Evolutionary conservation across 371 early-diverging fungal species (phyloP).

Genomic region (Blakeslea trispora): DNA sequence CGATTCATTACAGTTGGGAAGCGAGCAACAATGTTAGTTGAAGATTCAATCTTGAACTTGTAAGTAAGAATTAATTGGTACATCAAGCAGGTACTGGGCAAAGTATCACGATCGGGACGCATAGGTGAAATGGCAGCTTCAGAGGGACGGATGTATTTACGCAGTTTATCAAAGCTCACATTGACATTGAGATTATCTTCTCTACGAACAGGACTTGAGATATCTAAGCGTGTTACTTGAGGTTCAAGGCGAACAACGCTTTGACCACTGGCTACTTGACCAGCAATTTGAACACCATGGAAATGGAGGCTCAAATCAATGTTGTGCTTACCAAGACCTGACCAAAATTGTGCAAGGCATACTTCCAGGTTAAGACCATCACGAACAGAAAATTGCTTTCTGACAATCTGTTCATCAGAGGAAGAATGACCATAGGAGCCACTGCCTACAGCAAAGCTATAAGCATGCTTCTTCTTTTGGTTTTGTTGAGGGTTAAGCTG

Average conservation of each 20-base stretch:
- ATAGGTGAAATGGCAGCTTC: conserved; percentile 68
- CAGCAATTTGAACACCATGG: conserved; percentile 75
- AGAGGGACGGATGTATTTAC: conserved; percentile 71
- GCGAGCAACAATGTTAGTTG: conserved; percentile 55
- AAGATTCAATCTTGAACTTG: conserved; percentile 59
- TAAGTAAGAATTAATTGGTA: conserved; percentile 79
- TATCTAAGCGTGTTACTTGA: conserved; percentile 69
- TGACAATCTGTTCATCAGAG: conserved; percentile 62
- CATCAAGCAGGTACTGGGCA: conserved; percentile 68
- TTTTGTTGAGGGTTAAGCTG: conserved; percentile 79
- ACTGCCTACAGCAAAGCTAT: conserved; percentile 59
- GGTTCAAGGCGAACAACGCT: conserved; percentile 47
- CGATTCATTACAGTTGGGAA: conserved; percentile 69
- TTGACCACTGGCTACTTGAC: conserved; percentile 62
- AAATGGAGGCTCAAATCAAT: conserved; percentile 78
- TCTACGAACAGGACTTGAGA: conserved; percentile 68
- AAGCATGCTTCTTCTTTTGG: conserved; percentile 63
- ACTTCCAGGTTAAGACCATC: conserved; percentile 80
- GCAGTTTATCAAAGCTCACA: conserved; percentile 59
- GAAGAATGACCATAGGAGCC: conserved; percentile 65
- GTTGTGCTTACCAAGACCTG: conserved; percentile 68
- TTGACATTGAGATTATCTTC: conserved; percentile 69
- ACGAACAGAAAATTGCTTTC: conserved; percentile 64
- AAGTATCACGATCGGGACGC: conserved; percentile 69
- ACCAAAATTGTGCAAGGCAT: conserved; percentile 88